phyloP scores from a whole-genome alignment of 805 yeast genomes.

The Saccharomycopsis javanensis region DNA sequence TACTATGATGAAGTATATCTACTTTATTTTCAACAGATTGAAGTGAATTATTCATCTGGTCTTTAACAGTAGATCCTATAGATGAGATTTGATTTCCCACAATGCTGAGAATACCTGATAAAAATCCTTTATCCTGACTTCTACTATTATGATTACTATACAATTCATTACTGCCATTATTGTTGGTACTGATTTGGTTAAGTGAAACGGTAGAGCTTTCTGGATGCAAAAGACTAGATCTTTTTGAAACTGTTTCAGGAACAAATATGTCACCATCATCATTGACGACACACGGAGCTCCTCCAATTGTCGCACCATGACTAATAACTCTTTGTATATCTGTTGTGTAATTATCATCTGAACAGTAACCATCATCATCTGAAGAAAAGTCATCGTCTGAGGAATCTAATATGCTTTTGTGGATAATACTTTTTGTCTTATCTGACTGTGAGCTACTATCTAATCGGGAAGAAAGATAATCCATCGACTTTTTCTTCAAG shows the following conservation, averaged over 20 bases:
- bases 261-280: background rate
- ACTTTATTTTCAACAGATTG: background rate
- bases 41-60: background rate
- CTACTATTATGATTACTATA: background rate
- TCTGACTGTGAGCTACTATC: background rate
- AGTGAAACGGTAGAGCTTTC: background rate
- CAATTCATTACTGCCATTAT: background rate
- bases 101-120: slow-evolving; percentile 13
- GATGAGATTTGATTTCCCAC: slow-evolving; percentile 17
- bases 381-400: background rate
- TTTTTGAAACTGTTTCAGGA: background rate
- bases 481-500: background rate
- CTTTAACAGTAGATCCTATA: slow-evolving; percentile 2
- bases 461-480: background rate
- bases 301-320: background rate
- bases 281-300: background rate
- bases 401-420: background rate
- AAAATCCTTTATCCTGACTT: slow-evolving; percentile 10
- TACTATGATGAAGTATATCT: background rate
- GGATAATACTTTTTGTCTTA: background rate
- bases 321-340: background rate
- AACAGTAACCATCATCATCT: background rate
- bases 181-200: background rate
- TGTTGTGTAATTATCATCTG: background rate
- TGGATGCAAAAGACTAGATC: background rate